Evolutionary conservation across 2,329 filamentous ascomycete genomes (phyloP), one percentile per base, ranked within the genome.

Genomic region (Didymella pomorum): DNA sequence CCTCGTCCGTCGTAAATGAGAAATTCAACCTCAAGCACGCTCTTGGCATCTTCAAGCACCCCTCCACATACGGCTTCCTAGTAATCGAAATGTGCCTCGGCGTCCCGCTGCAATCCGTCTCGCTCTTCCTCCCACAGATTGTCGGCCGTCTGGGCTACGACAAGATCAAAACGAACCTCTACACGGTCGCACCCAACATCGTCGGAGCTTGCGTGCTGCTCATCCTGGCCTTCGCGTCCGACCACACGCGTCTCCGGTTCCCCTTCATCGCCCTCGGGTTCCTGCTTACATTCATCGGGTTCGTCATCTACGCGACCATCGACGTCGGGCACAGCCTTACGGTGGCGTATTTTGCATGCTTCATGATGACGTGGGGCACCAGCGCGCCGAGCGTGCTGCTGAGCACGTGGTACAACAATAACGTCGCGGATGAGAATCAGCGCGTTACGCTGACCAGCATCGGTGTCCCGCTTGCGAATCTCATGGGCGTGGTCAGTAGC

Each of bases 341-440:
- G 3, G 81, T 92, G 1, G 90, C 89, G 0, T 93, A 93, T 70
- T 92, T 87, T 63, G 89, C 89, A 5, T 87, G 84, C 53, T 93
- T 93, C 74, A 90, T 93, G 88, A 92, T 93, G 89, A 89, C 87
- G 11, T 92, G 89, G 87, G 90, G 90, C 16, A 92, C 89, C 0
- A 88, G 87, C 1, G 89, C 90, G 0, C 90, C 91, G 0, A 90
- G 86, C 0, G 89, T 93, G 9, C 80, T 93, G 12, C 80, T 88
- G 16, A 79, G 87, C 64, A 81, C 86, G 56, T 89, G 87, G 88
- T 93, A 92, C 78, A 93, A 91, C 78, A 93, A 93, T 80, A 94
- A 94, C 72, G 85, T 92, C 55, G 89, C 90, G 1, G 85, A 93
- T 68, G 91, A 93, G 75, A 88, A 88, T 56, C 85, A 87, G 35